These are phyloP conservation scores for Monosporascus sp. DNA, from an alignment of 2,329 filamentous ascomycete species.

Conservation along the genomic window DNA sequence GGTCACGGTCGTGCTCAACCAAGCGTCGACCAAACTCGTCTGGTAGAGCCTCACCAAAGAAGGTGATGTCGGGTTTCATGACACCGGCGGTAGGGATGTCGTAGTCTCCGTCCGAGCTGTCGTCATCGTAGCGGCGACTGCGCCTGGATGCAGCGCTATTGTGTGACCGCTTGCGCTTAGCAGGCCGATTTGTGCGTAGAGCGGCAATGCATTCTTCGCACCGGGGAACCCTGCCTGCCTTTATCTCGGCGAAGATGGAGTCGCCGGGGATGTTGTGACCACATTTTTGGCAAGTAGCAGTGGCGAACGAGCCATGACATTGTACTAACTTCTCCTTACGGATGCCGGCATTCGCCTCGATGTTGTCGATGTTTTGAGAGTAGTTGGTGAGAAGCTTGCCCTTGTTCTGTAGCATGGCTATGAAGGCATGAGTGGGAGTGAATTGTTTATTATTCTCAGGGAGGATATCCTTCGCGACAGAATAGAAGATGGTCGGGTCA, in stretches of 20 bases:
- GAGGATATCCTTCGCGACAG: slow-evolving; percentile 83
- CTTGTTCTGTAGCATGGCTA: slow-evolving; percentile 80
- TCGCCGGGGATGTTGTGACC: slow-evolving; percentile 68
- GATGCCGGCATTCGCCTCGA: slow-evolving; percentile 84
- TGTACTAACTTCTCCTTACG: slow-evolving; percentile 78
- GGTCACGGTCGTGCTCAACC: slow-evolving; percentile 72
- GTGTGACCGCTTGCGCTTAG: slow-evolving; percentile 50
- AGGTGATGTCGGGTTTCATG: slow-evolving; percentile 97
- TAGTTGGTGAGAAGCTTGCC: slow-evolving; percentile 93
- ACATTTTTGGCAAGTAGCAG: slow-evolving; percentile 83
- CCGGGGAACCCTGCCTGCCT: slow-evolving; percentile 67
- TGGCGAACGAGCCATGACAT: slow-evolving; percentile 94
- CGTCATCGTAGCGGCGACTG: slow-evolving; percentile 36
- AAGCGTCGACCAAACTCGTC: slow-evolving; percentile 77
- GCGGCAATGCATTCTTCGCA: slow-evolving; percentile 66
- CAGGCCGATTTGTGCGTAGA: slow-evolving; percentile 44
- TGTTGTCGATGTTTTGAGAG: slow-evolving; percentile 97
- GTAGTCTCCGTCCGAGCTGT: slow-evolving; percentile 49
- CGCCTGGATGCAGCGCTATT: slow-evolving; percentile 36
- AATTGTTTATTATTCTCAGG: slow-evolving; percentile 66
- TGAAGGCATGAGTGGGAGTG: slow-evolving; percentile 92
- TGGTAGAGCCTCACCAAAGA: slow-evolving; percentile 89
- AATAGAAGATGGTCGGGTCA: slow-evolving; percentile 87
- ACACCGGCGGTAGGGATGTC: slow-evolving; percentile 66
- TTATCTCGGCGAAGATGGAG: slow-evolving; percentile 73